A percentile compares a stretch with the other conserved stretches of the same genome.
These are phyloP conservation scores for Russula ochroleuca DNA, from an alignment of 768 basidiomycete genomes.

Conservation along the genomic window DNA sequence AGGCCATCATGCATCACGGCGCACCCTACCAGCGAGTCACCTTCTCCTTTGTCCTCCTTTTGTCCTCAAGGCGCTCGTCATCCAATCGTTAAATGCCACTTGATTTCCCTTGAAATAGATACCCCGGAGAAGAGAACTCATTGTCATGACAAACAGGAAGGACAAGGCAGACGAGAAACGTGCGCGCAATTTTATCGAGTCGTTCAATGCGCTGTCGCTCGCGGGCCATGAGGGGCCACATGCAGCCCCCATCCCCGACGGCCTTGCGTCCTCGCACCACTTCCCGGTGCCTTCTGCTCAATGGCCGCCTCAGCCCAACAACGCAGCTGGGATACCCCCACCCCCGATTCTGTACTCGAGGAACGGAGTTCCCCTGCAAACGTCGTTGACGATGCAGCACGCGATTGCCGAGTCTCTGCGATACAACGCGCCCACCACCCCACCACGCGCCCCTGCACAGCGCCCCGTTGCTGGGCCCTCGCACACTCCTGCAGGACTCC, in stretches of 20 bases:
- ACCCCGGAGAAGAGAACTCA: not conserved
- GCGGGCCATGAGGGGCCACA: conserved; percentile 23
- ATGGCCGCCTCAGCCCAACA: conserved; percentile 12
- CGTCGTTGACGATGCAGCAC: conserved; percentile 39
- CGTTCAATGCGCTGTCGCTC: conserved; percentile 37
- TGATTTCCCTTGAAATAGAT: conserved; percentile 7
- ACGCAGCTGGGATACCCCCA: conserved; percentile 31
- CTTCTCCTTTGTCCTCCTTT: not conserved
- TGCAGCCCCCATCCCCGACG: not conserved
- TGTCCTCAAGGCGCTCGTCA: not conserved
- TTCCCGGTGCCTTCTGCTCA: conserved; percentile 6
- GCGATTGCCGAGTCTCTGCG: conserved; percentile 29
- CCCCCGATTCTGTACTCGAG: conserved; percentile 30
- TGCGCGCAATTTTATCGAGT: conserved; percentile 33
- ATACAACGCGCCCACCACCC: conserved; percentile 5
- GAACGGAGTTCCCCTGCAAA: conserved; percentile 39
- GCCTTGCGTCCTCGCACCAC: not conserved
- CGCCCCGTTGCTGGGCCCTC: conserved; percentile 7
- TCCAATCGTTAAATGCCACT: conserved; percentile 3
- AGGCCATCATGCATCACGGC: not conserved
- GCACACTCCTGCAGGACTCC: not conserved
- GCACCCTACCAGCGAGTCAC: not conserved
- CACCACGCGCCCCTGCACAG: conserved; percentile 9
- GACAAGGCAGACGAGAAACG: conserved; percentile 16
- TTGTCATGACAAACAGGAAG: conserved; percentile 12